Evolutionary conservation across 805 yeast genomes (phyloP).

Genomic region (Candida sonorensis): DNA sequence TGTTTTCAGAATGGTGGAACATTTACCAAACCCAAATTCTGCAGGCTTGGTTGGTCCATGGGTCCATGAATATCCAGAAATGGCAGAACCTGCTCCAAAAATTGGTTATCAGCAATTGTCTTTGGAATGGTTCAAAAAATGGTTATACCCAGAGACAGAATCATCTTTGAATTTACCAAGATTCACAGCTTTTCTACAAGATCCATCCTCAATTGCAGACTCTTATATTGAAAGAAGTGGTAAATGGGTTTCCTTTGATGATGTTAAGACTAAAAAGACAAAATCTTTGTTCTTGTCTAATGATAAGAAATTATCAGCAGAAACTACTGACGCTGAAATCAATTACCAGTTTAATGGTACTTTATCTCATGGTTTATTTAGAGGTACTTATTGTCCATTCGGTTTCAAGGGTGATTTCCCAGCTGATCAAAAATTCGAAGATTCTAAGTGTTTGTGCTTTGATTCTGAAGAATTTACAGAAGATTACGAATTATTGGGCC

Average conservation of each 20-base stretch:
- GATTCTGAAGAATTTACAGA: slow-evolving; percentile 25
- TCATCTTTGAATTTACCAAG: slow-evolving; percentile 26
- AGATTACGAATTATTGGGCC: slow-evolving; percentile 29
- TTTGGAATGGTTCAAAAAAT: slow-evolving; percentile 34
- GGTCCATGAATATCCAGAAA: slow-evolving; percentile 44
- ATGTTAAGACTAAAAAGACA: slow-evolving; percentile 9
- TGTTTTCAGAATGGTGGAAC: slow-evolving; percentile 36
- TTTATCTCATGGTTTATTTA: slow-evolving; percentile 35
- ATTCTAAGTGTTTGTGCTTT: slow-evolving; percentile 31
- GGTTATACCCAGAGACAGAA: slow-evolving; percentile 24
- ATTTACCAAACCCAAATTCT: slow-evolving; percentile 34
- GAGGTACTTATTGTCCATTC: slow-evolving; percentile 42
- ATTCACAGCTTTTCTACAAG: slow-evolving; percentile 35
- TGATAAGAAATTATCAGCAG: slow-evolving; percentile 5
- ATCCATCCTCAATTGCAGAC: slow-evolving; percentile 32
- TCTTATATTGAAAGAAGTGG: slow-evolving; percentile 34
- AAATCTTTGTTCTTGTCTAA: slow-evolving; percentile 10
- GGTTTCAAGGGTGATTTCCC: slow-evolving; percentile 42
- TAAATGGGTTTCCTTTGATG: slow-evolving; percentile 30
- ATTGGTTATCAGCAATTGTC: slow-evolving; percentile 38
- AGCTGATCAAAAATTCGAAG: slow-evolving; percentile 36
- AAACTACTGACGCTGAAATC: slow-evolving; percentile 4
- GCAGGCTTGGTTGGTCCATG: slow-evolving; percentile 38
- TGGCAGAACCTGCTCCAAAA: slow-evolving; percentile 39
- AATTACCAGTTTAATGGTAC: slow-evolving; percentile 24